A percentile compares a stretch with the other conserved stretches of the same genome.
Conservation (phyloP, 2,329 filamentous ascomycete species). For the Botrytis cinerea region DNA sequence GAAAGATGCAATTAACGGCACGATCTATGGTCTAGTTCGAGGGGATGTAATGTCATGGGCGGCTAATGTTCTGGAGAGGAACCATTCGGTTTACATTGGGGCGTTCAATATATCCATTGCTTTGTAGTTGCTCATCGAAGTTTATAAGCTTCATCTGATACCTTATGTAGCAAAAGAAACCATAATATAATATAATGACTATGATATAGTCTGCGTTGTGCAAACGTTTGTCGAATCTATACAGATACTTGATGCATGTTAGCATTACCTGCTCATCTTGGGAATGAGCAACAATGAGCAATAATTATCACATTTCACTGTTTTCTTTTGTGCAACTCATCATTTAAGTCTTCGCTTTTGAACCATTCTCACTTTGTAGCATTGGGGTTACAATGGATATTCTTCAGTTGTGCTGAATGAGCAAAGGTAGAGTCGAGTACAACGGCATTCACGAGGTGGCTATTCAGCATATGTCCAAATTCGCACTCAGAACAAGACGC, state of each 20-base stretch:
- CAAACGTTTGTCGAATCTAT: background rate
- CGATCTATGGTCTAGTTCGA: background rate
- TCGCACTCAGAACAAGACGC: background rate
- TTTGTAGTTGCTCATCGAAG: constrained; percentile 8
- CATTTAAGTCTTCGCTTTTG: background rate
- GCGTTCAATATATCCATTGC: constrained; percentile 22
- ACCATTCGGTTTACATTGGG: background rate
- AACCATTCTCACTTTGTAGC: background rate
- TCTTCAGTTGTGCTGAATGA: background rate
- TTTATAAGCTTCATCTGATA: constrained; percentile 4
- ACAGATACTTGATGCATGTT: no score
- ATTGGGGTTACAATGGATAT: background rate
- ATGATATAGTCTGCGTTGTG: background rate
- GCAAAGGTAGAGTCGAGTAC: background rate
- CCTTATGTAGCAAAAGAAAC: background rate
- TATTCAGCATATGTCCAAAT: background rate
- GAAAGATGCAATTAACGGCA: background rate
- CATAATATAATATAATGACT: background rate
- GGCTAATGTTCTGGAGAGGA: background rate
- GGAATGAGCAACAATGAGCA: background rate
- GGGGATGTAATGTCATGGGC: background rate
- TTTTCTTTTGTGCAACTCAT: no score
- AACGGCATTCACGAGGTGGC: background rate
- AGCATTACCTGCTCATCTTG: background rate
- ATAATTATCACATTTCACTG: background rate